Evolutionary conservation across 2,329 filamentous ascomycete species (phyloP), one percentile per base, ranked within the genome.

Genomic region (Hypoxylon sp.): DNA sequence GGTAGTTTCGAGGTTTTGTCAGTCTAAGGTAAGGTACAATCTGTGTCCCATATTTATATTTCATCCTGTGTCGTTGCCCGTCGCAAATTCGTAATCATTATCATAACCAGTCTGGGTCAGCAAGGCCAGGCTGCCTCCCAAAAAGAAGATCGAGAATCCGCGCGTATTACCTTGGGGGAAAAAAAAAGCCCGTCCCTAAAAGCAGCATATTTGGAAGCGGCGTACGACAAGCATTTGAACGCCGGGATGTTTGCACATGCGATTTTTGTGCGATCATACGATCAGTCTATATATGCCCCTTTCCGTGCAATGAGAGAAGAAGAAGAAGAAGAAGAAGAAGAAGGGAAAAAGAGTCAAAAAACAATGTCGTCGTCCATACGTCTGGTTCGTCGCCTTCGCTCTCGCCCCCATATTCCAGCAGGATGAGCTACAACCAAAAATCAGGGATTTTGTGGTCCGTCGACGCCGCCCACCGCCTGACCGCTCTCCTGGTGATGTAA

Each of bases 401-500:
- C 37, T 30, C 24, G 46, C 47, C 34, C 52, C 37, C 49, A 6
- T 28, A 50, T 56, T 47, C 57, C 50, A 50, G 50, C 26, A 10
- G 32, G 37, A 41, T 44, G 52, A 48, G 44, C 39, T 49, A 49
- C 57, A 34, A 20, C 49, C 49, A 49, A 55, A 52, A 44, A 26
- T 44, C 41, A 56, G 53, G 34, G 57, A 54, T 19, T 34, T 54
- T 39, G 52, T 65, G 62, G 53, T 58, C 62, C 62, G 43, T 64
- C 56, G 41, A 62, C 52, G 56, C 59, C 59, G 34, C 34, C 50
- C 5, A 26, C 57, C 47, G 22, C 51, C 52, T 52, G 53, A 59
- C 52, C 49, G 52, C 59, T 58, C 52, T 52, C 61, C 63, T 53
- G 50, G 59, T 64, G 54, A 71, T 71, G 69, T 61, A 70, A 65